Percentiles rank a stretch among this genome's conserved stretches.
Evolutionary conservation across 805 yeast species (phyloP).

Genomic region (Teunomyces lycoperdinae): DNA sequence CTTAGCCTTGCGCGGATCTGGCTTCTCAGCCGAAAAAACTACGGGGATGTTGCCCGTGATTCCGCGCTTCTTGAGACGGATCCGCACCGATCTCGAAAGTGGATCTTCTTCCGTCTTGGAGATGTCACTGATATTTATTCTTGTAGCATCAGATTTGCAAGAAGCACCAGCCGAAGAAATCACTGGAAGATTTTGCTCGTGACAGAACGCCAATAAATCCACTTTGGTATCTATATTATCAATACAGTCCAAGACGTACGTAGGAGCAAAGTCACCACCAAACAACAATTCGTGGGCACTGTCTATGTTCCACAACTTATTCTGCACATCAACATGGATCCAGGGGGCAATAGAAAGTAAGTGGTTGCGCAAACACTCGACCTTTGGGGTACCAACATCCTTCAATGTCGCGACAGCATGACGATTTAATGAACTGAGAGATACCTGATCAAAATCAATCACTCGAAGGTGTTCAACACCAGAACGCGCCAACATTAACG

Average conservation of each 20-base stretch:
- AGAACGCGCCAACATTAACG: conserved; percentile 85
- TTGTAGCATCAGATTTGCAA: conserved; percentile 90
- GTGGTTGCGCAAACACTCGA: conserved; percentile 70
- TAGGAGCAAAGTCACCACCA: conserved; percentile 53
- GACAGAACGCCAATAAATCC: conserved; percentile 75
- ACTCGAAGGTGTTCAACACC: conserved; percentile 79
- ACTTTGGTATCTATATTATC: conserved; percentile 97
- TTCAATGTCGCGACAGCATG: conserved; percentile 89
- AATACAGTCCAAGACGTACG: conserved; percentile 88
- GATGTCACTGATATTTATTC: conserved; percentile 86
- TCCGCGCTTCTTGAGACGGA: conserved; percentile 78
- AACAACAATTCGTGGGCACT: conserved; percentile 60
- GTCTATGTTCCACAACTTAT: conserved; percentile 72
- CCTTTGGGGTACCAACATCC: conserved; percentile 94
- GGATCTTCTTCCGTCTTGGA: conserved; percentile 93
- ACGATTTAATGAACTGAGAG: conserved; percentile 85
- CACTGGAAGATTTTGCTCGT: conserved; percentile 58
- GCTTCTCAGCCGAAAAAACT: conserved; percentile 92
- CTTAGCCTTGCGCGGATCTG: conserved; percentile 90
- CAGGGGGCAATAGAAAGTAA: conserved; percentile 85
- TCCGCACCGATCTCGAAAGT: conserved; percentile 79
- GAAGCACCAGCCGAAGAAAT: conserved; percentile 97
- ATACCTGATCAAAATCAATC: conserved; percentile 95
- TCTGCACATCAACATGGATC: conserved; percentile 75
- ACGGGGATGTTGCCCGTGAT: conserved; percentile 75